These are phyloP conservation scores for Apiotrichum veenhuisii DNA, from an alignment of 1,284 basidiomycete genomes.

Conservation along the genomic window DNA sequence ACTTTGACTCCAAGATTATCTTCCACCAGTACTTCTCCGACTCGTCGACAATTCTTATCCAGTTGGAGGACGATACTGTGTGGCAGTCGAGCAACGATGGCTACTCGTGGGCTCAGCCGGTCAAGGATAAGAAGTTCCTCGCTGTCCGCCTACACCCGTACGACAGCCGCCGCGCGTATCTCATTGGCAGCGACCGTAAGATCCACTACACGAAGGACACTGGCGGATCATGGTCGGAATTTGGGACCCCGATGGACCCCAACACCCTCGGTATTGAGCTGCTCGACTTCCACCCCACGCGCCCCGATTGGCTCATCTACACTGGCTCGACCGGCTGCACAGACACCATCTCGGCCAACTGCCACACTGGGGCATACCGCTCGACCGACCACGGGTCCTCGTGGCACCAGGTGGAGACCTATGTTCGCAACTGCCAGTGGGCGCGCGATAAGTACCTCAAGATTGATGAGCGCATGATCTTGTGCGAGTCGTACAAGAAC, in stretches of 20 bases:
- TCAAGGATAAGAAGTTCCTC: slow-evolving; percentile 64
- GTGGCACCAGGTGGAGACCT: slow-evolving; percentile 77
- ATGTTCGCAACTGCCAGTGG: slow-evolving; percentile 91
- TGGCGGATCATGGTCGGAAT: slow-evolving; percentile 67
- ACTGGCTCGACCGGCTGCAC: slow-evolving; percentile 70
- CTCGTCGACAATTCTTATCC: slow-evolving; percentile 74
- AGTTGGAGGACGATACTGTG: slow-evolving; percentile 68
- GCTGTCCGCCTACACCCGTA: slow-evolving; percentile 82
- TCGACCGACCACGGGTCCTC: slow-evolving; percentile 69
- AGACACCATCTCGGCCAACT: slow-evolving; percentile 51
- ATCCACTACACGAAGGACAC: slow-evolving; percentile 80
- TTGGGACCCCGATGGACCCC: slow-evolving; percentile 63
- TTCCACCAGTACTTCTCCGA: slow-evolving; percentile 68
- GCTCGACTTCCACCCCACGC: slow-evolving; percentile 79
- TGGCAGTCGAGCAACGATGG: slow-evolving; percentile 97
- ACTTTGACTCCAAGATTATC: slow-evolving; percentile 65
- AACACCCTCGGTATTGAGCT: slow-evolving; percentile 74
- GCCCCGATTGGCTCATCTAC: slow-evolving; percentile 85
- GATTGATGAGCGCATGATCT: slow-evolving; percentile 77
- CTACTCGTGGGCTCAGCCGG: slow-evolving; percentile 75
- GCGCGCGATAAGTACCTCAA: slow-evolving; percentile 71
- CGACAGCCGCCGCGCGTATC: slow-evolving; percentile 75
- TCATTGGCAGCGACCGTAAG: slow-evolving; percentile 66
- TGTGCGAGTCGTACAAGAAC: slow-evolving; percentile 82
- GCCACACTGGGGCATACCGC: slow-evolving; percentile 70